A percentile compares a stretch with the other conserved stretches of the same genome.
Conservation (phyloP, 1,139 yeast species). For the Candida sp. region DNA sequence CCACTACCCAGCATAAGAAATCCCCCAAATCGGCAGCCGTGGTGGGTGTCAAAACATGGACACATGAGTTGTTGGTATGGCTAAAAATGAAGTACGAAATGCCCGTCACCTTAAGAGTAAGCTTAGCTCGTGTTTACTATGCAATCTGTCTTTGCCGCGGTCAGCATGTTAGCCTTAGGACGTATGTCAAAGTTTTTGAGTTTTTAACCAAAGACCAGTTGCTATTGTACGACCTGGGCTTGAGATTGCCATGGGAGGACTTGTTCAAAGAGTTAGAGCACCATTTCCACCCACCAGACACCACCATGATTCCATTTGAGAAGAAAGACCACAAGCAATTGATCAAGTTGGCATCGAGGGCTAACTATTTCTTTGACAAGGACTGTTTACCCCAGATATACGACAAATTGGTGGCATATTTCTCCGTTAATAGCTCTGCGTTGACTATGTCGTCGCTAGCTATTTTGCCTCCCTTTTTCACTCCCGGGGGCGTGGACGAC, state of each 20-base stretch:
- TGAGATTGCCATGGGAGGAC: slow-evolving; percentile 57
- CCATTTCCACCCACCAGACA: slow-evolving; percentile 37
- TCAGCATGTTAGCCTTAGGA: slow-evolving; percentile 64
- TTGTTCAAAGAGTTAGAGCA: slow-evolving; percentile 42
- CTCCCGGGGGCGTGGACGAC: slow-evolving; percentile 24
- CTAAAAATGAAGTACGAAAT: slow-evolving; percentile 80
- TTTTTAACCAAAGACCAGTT: slow-evolving; percentile 55
- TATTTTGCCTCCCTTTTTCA: slow-evolving; percentile 49
- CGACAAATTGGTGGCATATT: slow-evolving; percentile 46
- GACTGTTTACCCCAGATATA: slow-evolving; percentile 41
- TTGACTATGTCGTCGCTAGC: slow-evolving; percentile 61
- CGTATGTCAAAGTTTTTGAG: slow-evolving; percentile 70
- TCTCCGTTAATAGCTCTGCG: slow-evolving; percentile 63
- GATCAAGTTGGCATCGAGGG: slow-evolving; percentile 49
- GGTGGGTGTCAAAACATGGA: slow-evolving; percentile 83
- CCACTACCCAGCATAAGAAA: slow-evolving; percentile 55
- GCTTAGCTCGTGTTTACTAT: slow-evolving; percentile 73
- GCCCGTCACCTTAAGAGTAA: slow-evolving; percentile 68
- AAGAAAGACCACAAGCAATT: slow-evolving; percentile 48
- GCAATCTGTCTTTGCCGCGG: slow-evolving; percentile 78
- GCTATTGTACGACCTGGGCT: slow-evolving; percentile 41
- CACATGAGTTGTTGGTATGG: slow-evolving; percentile 85
- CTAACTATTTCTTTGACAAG: slow-evolving; percentile 48
- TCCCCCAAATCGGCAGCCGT: slow-evolving; percentile 75
- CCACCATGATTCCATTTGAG: slow-evolving; percentile 35